Conservation (phyloP, 2,329 filamentous ascomycete species). For the Rutstroemia sp. region DNA sequence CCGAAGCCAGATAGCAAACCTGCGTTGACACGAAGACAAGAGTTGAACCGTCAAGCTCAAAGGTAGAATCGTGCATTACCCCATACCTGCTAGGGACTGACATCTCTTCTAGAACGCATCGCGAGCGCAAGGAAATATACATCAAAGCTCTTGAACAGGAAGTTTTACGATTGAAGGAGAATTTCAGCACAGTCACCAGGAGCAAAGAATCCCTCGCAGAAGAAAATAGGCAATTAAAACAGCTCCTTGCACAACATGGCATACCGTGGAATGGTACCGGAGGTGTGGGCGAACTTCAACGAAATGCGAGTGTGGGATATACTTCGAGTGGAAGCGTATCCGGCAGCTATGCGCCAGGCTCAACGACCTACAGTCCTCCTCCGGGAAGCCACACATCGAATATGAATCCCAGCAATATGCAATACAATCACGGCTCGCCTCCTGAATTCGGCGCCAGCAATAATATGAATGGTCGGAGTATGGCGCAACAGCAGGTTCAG, state of each 20-base stretch:
- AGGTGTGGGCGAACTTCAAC: constrained; percentile 24
- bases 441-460: neutral
- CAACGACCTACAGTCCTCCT: constrained; percentile 28
- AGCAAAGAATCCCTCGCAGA: constrained; percentile 70
- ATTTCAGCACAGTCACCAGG: constrained; percentile 64
- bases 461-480: constrained; percentile 15
- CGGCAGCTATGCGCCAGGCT: constrained; percentile 50
- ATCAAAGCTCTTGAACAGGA: constrained; percentile 92
- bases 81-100: too few relatives aligned
- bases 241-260: constrained; percentile 46
- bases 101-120: constrained; percentile 64
- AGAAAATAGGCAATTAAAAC: constrained; percentile 71
- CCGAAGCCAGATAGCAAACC: constrained; percentile 97
- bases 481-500: constrained; percentile 24
- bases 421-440: neutral
- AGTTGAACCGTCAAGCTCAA: constrained; percentile 92
- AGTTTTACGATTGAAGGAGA: constrained; percentile 79
- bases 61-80: constrained; percentile 46
- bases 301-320: constrained; percentile 41
- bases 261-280: constrained; percentile 32
- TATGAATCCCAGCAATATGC: constrained; percentile 9
- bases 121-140: constrained; percentile 92
- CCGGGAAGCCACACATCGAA: constrained; percentile 16
- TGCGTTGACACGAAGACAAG: constrained; percentile 82
- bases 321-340: constrained; percentile 50